Evolutionary conservation across 129 eudicot species (phyloP), one percentile per base, ranked within the genome.

Genomic region (Arctium minus): DNA sequence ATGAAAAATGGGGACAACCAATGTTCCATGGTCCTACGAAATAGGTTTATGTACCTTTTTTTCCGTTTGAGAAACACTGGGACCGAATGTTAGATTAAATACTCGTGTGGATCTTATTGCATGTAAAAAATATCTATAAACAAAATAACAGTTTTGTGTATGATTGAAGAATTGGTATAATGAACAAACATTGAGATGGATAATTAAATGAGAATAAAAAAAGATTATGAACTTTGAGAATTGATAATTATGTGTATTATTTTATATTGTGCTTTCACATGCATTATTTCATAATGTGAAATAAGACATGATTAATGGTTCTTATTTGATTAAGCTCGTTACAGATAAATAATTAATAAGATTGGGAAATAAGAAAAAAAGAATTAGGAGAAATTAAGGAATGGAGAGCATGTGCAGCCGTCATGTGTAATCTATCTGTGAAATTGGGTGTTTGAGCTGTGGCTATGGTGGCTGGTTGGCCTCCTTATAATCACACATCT

Each of bases 371-470:
- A 46, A 46, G 10, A 8, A 46, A 46, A 1, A 1, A 6, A 6
- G 15, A 11, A 81, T 81, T 73, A 81, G 85, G 74, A 42, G 80
- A 62, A 73, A 73, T 62, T 60, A 81, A 81, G 85, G 85, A 81
- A 81, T 38, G 79, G 72, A 60, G 39, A 33, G 72, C 83, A 84
- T 79, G 87, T 78, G 83, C 74, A 72, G 76, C 84, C 84, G 86
- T 72, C 82, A 84, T 84, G 87, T 84, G 87, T 84, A 81, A 84
- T 84, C 87, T 84, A 84, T 84, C 87, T 84, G 87, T 84, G 87
- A 84, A 84, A 83, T 84, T 84, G 76, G 84, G 87, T 79, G 87
- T 73, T 84, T 79, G 87, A 84, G 87, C 87, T 84, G 87, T 84
- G 87, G 83, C 69, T 77, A 83, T 83, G 86, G 86, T 62, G 70